Evolutionary conservation across 345 rosid species (phyloP), one percentile per base, ranked within the genome.

Genomic region (Pugionium cornutum): DNA sequence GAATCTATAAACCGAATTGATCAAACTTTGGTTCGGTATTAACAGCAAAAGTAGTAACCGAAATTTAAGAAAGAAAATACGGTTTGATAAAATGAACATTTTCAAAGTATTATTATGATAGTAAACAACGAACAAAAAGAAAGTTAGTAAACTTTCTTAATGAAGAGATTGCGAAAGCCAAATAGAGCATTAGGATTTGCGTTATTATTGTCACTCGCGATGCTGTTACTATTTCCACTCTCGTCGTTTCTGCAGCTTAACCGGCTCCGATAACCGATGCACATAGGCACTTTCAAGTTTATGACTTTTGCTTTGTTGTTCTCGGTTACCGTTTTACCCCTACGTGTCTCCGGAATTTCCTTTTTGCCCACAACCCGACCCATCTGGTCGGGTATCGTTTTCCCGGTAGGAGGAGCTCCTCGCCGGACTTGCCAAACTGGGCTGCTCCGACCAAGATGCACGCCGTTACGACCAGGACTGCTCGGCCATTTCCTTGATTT

Each of bases 351-450:
- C 45, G 51, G 48, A 70, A 52, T 35, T 5, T 59, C 75, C 41
- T 54, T 70, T 65, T 53, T 70, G 0, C 71, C 64, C 64, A 45
- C 46, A 11, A 32, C 58, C 59, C 76, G 66, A 59, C 62, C 18
- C n/a, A 4, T 7, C n/a, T 67, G 45, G 48, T 76, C 75, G 7
- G 76, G 7, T n/a, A 52, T 2, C 29, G 78, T 27, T 53, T 60
- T 73, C 1, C 18, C 18, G 18, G 18, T 18, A 18, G 49, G 18
- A 11, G 75, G 57, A 45, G 57, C 66, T 48, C 76, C 78, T 30
- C 84, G 87, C 25, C 83, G 75, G 37, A 76, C 84, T 78, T 88
- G 89, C 96, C 96, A 89, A 3, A 89, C 82, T 0, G 92, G 96
- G 68, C 87, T 84, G 70, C 68, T 84, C 70, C 92, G 90, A 53